Evolutionary conservation across 768 basidiomycete species (phyloP), one percentile per base, ranked within the genome.

Genomic region (Udeniomyces megalosporus): DNA sequence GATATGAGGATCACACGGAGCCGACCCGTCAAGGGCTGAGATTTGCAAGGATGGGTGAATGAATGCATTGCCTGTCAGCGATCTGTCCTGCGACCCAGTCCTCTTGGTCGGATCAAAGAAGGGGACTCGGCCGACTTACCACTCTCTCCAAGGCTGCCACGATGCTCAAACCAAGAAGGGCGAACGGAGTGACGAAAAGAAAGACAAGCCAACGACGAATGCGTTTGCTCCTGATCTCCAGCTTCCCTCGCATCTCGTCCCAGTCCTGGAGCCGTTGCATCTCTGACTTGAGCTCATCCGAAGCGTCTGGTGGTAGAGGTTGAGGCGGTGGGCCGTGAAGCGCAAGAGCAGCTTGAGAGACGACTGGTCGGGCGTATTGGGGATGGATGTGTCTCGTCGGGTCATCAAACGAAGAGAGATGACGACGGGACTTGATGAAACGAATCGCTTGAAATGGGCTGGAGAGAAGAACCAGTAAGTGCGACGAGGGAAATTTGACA

Each of bases 81-180:
- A n/a, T n/a, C n/a, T n/a, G n/a, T n/a, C n/a, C n/a, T n/a, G n/a
- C n/a, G n/a, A n/a, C n/a, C n/a, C n/a, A n/a, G n/a, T n/a, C n/a
- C n/a, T n/a, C n/a, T 5, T 35, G 14, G 15, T 3, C 6, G 22
- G 24, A 3, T 11, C 32, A 11, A 53, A 8, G 15, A 53, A 2
- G 2, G 52, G 52, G 4, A 53, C 2, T 42, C 38, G 38, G 8
- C 38, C 38, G 38, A 42, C 38, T 42, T 17, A 42, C 38, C n/a
- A 28, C 26, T 24, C 34, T 15, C 24, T 22, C 38, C 86, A 83
- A 68, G 66, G 84, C 84, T 2, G 84, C 85, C 2, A 86, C 61
- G 54, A 88, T 79, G 1, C 84, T 84, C 1, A 80, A 75, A 79
- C 80, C 82, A 69, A 88, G 80, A 26, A 87, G 70, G 12, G 76